A percentile compares a stretch with the other conserved stretches of the same genome.
Evolutionary conservation across 805 yeast species (phyloP).

Genomic region (Candida manassasensis): DNA sequence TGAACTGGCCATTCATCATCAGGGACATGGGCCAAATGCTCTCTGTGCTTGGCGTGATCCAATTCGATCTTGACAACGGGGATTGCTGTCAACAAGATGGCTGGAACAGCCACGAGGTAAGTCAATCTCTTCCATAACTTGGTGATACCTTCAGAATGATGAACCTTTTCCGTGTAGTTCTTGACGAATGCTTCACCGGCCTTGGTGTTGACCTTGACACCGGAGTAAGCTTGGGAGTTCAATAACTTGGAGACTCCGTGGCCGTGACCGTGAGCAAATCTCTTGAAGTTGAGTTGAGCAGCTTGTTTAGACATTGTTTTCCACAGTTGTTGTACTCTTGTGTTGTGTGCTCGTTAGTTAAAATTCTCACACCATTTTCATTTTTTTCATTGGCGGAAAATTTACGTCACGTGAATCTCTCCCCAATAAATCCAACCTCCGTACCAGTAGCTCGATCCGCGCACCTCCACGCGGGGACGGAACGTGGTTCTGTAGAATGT

Average conservation of each 20-base stretch:
- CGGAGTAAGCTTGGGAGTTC: slow-evolving; percentile 36
- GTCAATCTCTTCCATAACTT: slow-evolving; percentile 83
- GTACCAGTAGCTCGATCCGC: too few species aligned
- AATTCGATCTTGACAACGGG: slow-evolving; percentile 79
- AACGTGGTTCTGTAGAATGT: too few species aligned
- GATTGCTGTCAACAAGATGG: slow-evolving; percentile 67
- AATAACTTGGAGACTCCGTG: slow-evolving; percentile 37
- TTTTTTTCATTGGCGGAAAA: slow-evolving; percentile 4
- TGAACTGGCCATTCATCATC: slow-evolving; percentile 93
- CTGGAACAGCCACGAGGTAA: slow-evolving; percentile 76
- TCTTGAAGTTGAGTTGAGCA: slow-evolving; percentile 33
- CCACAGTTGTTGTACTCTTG: too few species aligned
- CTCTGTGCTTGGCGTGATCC: slow-evolving; percentile 88
- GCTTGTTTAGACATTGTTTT: slow-evolving; percentile 31
- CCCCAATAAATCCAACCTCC: too few species aligned
- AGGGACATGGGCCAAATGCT: slow-evolving; percentile 63
- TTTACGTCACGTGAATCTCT: too few species aligned
- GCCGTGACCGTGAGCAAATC: slow-evolving; percentile 39
- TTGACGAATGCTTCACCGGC: slow-evolving; percentile 70
- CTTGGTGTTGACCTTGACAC: slow-evolving; percentile 41
- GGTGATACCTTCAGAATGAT: slow-evolving; percentile 78
- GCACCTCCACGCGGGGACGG: too few species aligned
- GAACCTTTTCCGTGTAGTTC: slow-evolving; percentile 56
- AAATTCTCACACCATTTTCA: slow-evolving; percentile 5
- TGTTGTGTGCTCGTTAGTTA: too few species aligned